Evolutionary conservation across 306 rosid species (phyloP), one percentile per base, ranked within the genome.

Genomic region (Coriaria nepalensis): DNA sequence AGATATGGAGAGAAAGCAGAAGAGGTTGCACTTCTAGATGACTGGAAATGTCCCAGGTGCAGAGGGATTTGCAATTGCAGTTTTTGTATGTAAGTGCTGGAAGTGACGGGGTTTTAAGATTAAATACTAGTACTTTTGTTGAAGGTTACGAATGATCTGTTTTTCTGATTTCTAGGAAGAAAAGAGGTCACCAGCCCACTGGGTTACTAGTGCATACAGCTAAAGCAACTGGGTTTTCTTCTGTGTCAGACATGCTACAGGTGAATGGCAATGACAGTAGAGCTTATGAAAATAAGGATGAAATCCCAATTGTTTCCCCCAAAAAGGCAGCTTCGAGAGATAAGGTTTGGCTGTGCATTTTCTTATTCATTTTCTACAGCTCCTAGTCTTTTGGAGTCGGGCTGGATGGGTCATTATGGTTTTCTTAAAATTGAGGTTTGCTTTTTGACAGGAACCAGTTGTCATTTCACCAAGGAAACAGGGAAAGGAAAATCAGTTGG

Each of bases 1-100:
- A 85, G 97, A 56, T 90, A 88, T 46, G 93, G 94, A 20, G 92
- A 77, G 69, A 65, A 58, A 6, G 82, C 78, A 3, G 73, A 77
- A 50, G 73, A 65, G 43, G 82, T 73, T 12, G 62, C 47, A 4
- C 43, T 9, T 20, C 15, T 62, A 64, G 56, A 12, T 11, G 64
- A 71, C 8, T 90, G 95, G 98, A 35, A 4, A 2, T 90, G 98
- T 55, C 95, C 98, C 6, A 90, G 35, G 57, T 90, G 98, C 59
- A 61, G 71, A 67, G 80, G 73, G 53, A 43, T 62, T 10, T 90
- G 98, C 72, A 85, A 82, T 47, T 85, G 95, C 45, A 90, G 95
- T 55, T 8, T 32, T 45, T 90, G 98, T 85, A 67, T 52, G 98
- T 75, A 64, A 67, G 81, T 43, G 50, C 45, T 47, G 6, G 12